Base-by-base conservation (phyloP, 1,139 yeast genomes). In the Suhomyces guaymorum region DNA sequence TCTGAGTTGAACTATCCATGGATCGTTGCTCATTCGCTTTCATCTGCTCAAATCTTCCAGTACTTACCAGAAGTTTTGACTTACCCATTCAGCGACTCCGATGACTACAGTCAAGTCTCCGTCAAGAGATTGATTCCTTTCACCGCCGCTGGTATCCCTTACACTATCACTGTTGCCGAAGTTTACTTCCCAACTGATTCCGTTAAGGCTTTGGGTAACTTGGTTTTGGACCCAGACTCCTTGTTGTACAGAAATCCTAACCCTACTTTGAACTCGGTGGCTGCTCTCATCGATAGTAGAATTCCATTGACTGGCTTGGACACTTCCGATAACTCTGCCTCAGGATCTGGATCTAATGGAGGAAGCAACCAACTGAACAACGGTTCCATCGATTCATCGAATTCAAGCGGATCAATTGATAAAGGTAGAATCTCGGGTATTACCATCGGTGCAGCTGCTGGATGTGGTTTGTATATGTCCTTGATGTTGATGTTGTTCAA, bases 11-110 rank as follows among this genome's bases (percentile, higher is more conserved):
- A 82, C 55, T 84, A 82, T 57, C 82, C 84, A 29, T 84, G 82
- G 55, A 82, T 83, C 40, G 88, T 81, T 26, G 61, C 68, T 35
- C 77, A 80, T 51, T 71, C 88, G 1, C 63, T 80, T 42, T 71
- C 88, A 7, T 78, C 88, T 21, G 90, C 90, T 3, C 92, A 84
- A 59, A 80, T 84, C 24, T 82, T 84, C 63, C 78, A 81, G 52
- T 82, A 75, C 56, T 70, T 84, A 51, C 90, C 92, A 22, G 56
- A 55, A 23, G 76, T 74, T 7, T 65, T 84, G 44, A 56, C 59
- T 4, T 69, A 55, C 51, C 82, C 88, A 44, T 81, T 81, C 51
- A 51, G 61, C 15, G 52, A 51, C 6, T 42, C 55, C 13, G 55
- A 58, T 28, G 46, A 59, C 1, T 58, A 59, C 39, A 43, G 60